phyloP scores from a whole-genome alignment of 75 land plant species.

The Selaginella tamariscina region DNA sequence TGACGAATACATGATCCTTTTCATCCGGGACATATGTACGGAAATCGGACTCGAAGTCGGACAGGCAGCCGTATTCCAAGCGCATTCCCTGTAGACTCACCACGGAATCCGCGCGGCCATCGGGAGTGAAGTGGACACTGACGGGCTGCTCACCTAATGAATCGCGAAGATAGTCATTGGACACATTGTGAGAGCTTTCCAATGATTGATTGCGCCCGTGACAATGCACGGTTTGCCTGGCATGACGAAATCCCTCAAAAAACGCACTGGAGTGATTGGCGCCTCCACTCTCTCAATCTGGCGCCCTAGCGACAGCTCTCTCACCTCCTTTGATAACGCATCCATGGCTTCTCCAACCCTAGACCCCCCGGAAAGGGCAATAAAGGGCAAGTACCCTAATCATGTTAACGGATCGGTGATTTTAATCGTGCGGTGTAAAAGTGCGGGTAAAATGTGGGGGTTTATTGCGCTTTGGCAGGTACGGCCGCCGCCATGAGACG shows the following conservation, averaged over 20 bases:
- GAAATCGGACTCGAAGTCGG: background rate
- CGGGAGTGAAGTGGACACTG: slow-evolving; percentile 76
- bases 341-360: slow-evolving; percentile 10
- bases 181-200: slow-evolving; percentile 66
- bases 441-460: too few relatives aligned
- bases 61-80: background rate
- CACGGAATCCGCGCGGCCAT: slow-evolving; percentile 73
- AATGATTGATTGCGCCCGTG: slow-evolving; percentile 46
- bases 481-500: too few relatives aligned
- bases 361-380: too few relatives aligned
- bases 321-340: slow-evolving; percentile 50
- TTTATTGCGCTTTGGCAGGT: too few relatives aligned
- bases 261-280: slow-evolving; percentile 50
- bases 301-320: slow-evolving; percentile 59
- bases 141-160: slow-evolving; percentile 28
- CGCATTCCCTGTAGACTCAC: slow-evolving; percentile 9
- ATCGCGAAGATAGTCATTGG: slow-evolving; percentile 38
- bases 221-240: slow-evolving; percentile 76
- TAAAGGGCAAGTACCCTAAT: too few relatives aligned
- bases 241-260: slow-evolving; percentile 59
- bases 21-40: background rate
- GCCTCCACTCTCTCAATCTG: slow-evolving; percentile 36
- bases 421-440: too few relatives aligned
- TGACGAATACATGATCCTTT: slow-evolving; percentile 32
- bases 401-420: too few relatives aligned